A percentile compares a stretch with the other conserved stretches of the same genome.
Evolutionary conservation across 257 asterid genomes (phyloP).

Genomic region (Cynanchum wilfordii): DNA sequence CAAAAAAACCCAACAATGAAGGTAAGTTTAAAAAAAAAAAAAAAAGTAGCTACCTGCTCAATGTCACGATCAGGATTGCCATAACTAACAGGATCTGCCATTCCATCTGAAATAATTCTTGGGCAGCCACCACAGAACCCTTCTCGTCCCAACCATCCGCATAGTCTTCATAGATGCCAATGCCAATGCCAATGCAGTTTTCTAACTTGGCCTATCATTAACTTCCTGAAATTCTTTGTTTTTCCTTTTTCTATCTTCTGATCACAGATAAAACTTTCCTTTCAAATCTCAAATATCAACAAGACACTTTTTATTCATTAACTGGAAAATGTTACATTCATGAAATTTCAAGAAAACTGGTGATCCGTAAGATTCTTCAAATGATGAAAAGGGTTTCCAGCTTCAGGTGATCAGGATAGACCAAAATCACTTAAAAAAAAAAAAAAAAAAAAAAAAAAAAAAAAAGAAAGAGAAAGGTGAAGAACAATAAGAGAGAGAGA

Average conservation of each 20-base stretch:
- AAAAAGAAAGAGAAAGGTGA: slow-evolving; percentile 2
- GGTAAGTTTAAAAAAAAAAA: not conserved
- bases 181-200: slow-evolving; percentile 26
- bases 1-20: not conserved
- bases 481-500: slow-evolving; percentile 16
- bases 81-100: slow-evolving; percentile 96
- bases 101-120: slow-evolving; percentile 87
- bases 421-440: slow-evolving; percentile 12
- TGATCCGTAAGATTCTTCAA: slow-evolving; percentile 23
- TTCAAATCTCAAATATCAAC: slow-evolving; percentile 14
- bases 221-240: slow-evolving; percentile 23
- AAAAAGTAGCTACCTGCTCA: slow-evolving; percentile 50
- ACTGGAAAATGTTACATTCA: slow-evolving; percentile 1
- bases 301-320: slow-evolving; percentile 6
- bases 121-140: slow-evolving; percentile 53
- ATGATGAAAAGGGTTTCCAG: slow-evolving; percentile 24
- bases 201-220: slow-evolving; percentile 50
- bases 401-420: slow-evolving; percentile 24
- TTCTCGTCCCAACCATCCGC: slow-evolving; percentile 46
- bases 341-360: slow-evolving; percentile 16
- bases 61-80: slow-evolving; percentile 69
- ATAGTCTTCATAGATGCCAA: slow-evolving; percentile 57
- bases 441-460: not conserved
- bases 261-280: slow-evolving; percentile 10
- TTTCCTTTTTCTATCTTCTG: not conserved